A percentile compares a stretch with the other conserved stretches of the same genome.
phyloP scores from a whole-genome alignment of 2,329 filamentous ascomycete species.

The Colletotrichum sp. region DNA sequence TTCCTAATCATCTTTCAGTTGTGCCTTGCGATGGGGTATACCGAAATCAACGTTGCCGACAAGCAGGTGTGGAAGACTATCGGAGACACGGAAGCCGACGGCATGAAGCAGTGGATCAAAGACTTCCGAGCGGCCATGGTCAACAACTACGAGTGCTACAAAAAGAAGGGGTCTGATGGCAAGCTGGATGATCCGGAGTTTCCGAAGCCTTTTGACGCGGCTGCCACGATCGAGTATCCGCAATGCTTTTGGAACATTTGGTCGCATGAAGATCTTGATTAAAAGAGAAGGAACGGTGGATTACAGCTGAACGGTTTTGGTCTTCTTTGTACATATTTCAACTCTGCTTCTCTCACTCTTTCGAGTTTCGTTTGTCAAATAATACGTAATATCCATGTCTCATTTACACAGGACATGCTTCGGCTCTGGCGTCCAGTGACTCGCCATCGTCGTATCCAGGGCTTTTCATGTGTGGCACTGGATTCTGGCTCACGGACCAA shows the following conservation, averaged over 20 bases:
- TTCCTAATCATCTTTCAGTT: not conserved
- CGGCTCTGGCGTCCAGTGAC: not conserved
- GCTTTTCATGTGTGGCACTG: fast-evolving
- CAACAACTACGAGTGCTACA: not conserved
- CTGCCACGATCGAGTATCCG: not conserved
- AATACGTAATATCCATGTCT: not conserved
- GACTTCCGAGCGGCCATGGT: not conserved
- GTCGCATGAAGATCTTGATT: not conserved
- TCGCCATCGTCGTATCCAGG: fast-evolving
- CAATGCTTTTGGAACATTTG: not conserved
- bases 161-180: not conserved
- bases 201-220: not conserved
- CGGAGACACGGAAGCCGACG: slow-evolving; percentile 10
- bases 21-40: not conserved
- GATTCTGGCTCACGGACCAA: not conserved
- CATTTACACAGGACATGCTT: not conserved
- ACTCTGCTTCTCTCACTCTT: not conserved
- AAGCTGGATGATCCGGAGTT: not conserved
- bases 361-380: not conserved
- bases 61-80: not conserved
- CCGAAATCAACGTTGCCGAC: not conserved
- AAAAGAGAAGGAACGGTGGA: fast-evolving
- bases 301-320: fast-evolving
- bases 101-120: not conserved
- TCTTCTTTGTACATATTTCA: not conserved